Base-by-base conservation (phyloP, 495 filamentous ascomycete genomes). In the Penicillium bialowiezense region DNA sequence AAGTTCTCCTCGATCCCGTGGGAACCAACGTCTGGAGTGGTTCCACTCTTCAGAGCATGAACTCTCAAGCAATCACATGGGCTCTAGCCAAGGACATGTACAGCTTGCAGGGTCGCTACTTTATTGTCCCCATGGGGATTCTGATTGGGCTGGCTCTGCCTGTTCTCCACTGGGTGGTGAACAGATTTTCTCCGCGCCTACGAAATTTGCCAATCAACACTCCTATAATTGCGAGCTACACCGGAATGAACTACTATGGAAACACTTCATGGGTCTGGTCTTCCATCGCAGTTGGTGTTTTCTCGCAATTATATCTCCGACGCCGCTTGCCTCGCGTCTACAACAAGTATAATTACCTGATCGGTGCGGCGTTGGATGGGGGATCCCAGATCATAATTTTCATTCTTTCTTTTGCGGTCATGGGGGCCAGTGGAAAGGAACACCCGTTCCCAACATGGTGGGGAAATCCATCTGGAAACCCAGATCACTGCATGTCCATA, bases 291-390 rank as follows among this genome's bases (percentile, higher is more conserved):
- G 23, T 26, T 8, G 23, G 23, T 26, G 23, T 26, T 3, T 26
- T 26, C 23, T 26, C 23, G 38, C 80, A 83, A 55, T 69, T 68
- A 26, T 84, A 69, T 45, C 62, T 84, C 5, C 64, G 80, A 10
- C 70, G 72, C 40, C 59, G 72, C 24, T 34, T 63, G 3, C 78
- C 80, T 7, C 28, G 59, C 5, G 60, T 75, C 28, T 83, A 77
- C 63, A 71, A 73, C 51, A 70, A 82, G 60, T 84, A 79, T 49
- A 77, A 74, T 31, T 84, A 82, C 49, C 66, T 84, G 0, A 60
- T 82, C 10, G 69, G 69, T 0, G 80, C 69, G 7, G 80, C 79
- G 5, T 54, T 82, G 28, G 80, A 84, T 51, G 79, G 80, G 34
- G 80, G 72, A 6, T 69, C 64, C n/a, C 70, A 73, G 39, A 59